phyloP scores from a whole-genome alignment of 768 basidiomycete species.

The Pleurotus tuoliensis region DNA sequence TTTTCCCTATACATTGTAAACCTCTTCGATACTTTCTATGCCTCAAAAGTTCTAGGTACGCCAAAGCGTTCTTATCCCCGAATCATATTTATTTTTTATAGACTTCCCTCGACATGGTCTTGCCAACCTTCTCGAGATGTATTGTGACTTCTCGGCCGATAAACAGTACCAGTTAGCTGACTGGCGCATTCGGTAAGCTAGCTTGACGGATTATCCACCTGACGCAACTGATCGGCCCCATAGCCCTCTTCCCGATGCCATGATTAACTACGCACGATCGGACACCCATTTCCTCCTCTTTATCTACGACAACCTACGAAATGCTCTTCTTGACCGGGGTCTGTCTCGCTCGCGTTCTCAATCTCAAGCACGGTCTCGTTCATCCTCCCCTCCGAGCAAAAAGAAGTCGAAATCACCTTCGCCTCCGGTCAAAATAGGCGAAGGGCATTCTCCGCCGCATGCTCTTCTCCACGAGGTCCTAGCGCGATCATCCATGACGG shows the following conservation, averaged over 20 bases:
- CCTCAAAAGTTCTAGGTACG: constrained; percentile 77
- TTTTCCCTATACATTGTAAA: constrained; percentile 93
- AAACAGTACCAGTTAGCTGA: constrained; percentile 97
- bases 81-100: constrained; percentile 20
- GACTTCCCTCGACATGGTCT: constrained; percentile 85
- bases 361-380: not conserved
- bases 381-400: constrained; percentile 1
- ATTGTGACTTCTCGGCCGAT: constrained; percentile 87
- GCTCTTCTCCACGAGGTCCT: constrained; percentile 60
- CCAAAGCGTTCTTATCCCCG: not conserved
- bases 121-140: constrained; percentile 79
- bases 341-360: constrained; percentile 38
- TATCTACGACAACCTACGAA: constrained; percentile 88
- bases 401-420: constrained; percentile 4
- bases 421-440: not conserved
- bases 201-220: not conserved
- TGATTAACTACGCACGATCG: constrained; percentile 90
- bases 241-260: constrained; percentile 80
- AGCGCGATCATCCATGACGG: constrained; percentile 71
- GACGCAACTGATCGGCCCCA: not conserved
- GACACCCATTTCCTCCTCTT: constrained; percentile 95
- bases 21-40: constrained; percentile 97
- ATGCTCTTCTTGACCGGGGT: constrained; percentile 77
- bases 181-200: constrained; percentile 82
- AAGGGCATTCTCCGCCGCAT: constrained; percentile 22